Percentiles rank a stretch among this genome's conserved stretches.
These are phyloP conservation scores for Hypomontagnella submonticulosa DNA, from an alignment of 495 filamentous ascomycete species.

Conservation along the genomic window DNA sequence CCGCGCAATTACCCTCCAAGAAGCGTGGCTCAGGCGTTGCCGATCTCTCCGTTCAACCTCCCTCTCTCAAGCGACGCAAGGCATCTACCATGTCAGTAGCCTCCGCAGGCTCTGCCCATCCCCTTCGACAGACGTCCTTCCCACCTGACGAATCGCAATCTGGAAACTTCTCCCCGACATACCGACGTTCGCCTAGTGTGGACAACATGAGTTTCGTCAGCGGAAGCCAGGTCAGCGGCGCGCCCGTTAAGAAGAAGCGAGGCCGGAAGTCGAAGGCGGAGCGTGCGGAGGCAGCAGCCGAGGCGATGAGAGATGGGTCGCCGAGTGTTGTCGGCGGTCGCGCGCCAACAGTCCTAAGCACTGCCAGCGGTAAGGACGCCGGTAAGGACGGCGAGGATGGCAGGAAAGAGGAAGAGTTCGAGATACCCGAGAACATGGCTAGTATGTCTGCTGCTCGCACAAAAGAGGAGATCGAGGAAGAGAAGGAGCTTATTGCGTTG, in stretches of 20 bases:
- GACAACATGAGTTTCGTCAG: constrained; percentile 76
- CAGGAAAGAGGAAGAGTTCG: constrained; percentile 73
- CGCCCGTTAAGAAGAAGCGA: constrained; percentile 67
- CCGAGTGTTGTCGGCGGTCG: constrained; percentile 61
- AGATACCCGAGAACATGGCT: constrained; percentile 70
- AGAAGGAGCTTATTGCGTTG: constrained; percentile 68
- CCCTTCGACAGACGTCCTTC: constrained; percentile 90
- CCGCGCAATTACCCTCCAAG: constrained; percentile 62
- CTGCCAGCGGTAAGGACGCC: constrained; percentile 46
- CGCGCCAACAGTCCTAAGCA: constrained; percentile 60
- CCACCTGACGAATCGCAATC: constrained; percentile 67
- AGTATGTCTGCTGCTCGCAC: constrained; percentile 62
- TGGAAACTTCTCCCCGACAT: constrained; percentile 51
- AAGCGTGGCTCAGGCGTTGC: constrained; percentile 67
- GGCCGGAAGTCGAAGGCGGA: constrained; percentile 74
- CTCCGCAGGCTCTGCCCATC: constrained; percentile 69
- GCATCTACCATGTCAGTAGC: constrained; percentile 64
- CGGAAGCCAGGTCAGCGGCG: constrained; percentile 69
- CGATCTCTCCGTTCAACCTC: constrained; percentile 51
- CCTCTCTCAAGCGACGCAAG: constrained; percentile 71
- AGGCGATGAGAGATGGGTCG: constrained; percentile 46
- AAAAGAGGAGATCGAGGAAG: constrained; percentile 75
- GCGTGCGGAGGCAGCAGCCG: constrained; percentile 63
- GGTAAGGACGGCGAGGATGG: constrained; percentile 63
- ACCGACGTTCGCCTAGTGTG: constrained; percentile 70